Percentiles rank a stretch among this genome's conserved stretches.
Conservation (phyloP, 176 grass and related monocot genomes). For the Eragrostis curvula region DNA sequence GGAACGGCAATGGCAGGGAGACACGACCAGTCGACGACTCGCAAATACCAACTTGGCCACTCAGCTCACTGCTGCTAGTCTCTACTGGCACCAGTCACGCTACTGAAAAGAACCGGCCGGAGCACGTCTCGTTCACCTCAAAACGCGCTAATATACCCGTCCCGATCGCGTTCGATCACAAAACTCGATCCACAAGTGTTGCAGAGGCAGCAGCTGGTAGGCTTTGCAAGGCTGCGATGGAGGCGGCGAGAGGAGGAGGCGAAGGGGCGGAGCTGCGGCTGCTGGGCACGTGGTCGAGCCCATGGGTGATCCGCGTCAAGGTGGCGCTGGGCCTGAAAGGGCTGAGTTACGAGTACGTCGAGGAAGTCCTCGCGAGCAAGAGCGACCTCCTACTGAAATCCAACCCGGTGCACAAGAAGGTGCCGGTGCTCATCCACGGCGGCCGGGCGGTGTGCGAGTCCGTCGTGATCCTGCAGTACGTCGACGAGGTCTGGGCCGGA, state of each 20-base stretch:
- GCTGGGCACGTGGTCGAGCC: slow-evolving; percentile 45
- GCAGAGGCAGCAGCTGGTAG: background rate
- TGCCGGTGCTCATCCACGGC: slow-evolving; percentile 50
- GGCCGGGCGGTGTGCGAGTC: slow-evolving; percentile 55
- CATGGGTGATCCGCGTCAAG: slow-evolving; percentile 35
- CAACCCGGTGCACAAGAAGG: slow-evolving; percentile 59
- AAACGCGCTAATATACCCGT: background rate
- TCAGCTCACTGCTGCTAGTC: background rate
- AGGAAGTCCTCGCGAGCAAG: slow-evolving; percentile 38
- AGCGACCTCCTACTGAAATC: slow-evolving; percentile 49
- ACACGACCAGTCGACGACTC: background rate
- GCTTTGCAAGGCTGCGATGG: slow-evolving; percentile 23
- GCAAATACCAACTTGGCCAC: background rate
- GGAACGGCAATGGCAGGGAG: too few relatives aligned
- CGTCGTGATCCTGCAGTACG: slow-evolving; percentile 45
- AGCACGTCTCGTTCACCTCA: too few relatives aligned
- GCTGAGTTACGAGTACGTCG: slow-evolving; percentile 41
- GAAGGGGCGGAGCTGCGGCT: slow-evolving; percentile 36
- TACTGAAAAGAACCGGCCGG: background rate
- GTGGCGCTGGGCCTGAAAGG: slow-evolving; percentile 34
- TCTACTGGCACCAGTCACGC: background rate
- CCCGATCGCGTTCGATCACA: background rate
- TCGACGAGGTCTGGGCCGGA: slow-evolving; percentile 31
- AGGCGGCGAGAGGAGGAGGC: background rate
- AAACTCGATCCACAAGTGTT: background rate